Evolutionary conservation across 176 grass and related monocot species (phyloP).

Genomic region (Eremochloa ophiuroides): DNA sequence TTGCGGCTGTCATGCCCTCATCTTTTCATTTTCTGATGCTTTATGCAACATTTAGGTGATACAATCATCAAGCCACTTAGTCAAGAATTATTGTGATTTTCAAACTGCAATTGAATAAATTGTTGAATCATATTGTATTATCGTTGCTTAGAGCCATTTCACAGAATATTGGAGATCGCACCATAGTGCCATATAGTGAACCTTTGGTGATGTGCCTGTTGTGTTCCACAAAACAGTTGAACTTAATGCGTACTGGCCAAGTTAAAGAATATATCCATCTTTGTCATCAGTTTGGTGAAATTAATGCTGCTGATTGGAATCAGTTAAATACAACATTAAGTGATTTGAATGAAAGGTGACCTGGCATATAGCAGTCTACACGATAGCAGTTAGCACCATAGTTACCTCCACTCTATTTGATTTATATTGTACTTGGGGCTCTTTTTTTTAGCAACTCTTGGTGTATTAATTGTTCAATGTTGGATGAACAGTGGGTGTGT

Average conservation of each 20-base stretch:
- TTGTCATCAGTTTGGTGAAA: neutral
- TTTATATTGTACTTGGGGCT: neutral
- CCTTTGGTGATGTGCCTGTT: neutral
- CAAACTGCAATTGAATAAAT: constrained; percentile 16
- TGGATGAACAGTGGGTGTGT: neutral
- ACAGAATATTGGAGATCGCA: neutral
- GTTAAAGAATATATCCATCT: neutral
- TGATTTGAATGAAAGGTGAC: neutral
- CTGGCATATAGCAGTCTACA: neutral
- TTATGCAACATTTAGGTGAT: neutral
- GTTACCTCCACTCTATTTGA: neutral
- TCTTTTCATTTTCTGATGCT: neutral
- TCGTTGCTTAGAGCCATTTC: neutral
- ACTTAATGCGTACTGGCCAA: neutral
- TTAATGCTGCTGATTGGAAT: neutral
- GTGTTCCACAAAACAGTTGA: neutral
- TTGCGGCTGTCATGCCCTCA: neutral
- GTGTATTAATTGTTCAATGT: neutral
- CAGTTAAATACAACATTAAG: neutral
- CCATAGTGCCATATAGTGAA: neutral
- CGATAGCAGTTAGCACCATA: neutral
- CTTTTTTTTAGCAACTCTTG: neutral
- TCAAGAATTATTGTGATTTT: neutral
- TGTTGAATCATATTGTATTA: neutral
- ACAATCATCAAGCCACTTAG: neutral